A percentile compares a stretch with the other conserved stretches of the same genome.
Conservation (phyloP, 2,329 filamentous ascomycete genomes). For the Colletotrichum sp. region DNA sequence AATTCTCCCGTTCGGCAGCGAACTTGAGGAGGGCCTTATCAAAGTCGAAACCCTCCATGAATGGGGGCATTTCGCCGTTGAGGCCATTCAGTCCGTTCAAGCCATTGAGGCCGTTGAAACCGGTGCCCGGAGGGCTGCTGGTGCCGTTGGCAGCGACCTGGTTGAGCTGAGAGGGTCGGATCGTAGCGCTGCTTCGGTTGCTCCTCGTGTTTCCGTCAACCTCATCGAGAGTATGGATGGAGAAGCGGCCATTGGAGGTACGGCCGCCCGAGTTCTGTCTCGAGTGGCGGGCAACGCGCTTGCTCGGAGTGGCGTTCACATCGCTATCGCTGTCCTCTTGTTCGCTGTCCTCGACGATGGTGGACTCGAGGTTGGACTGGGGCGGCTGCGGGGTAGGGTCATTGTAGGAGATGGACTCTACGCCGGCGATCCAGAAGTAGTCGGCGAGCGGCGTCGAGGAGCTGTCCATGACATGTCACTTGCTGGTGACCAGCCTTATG, state of each 20-base stretch:
- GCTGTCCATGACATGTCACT: slow-evolving; percentile 61
- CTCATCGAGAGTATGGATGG: slow-evolving; percentile 63
- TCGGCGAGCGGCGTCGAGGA: slow-evolving; percentile 71
- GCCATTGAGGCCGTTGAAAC: slow-evolving; percentile 23
- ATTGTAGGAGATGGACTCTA: slow-evolving; percentile 71
- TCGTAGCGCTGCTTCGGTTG: slow-evolving; percentile 71
- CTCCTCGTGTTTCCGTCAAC: slow-evolving; percentile 62
- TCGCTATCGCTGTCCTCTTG: slow-evolving; percentile 46
- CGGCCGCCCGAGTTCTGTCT: slow-evolving; percentile 65
- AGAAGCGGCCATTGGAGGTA: slow-evolving; percentile 59
- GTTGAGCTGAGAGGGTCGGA: slow-evolving; percentile 48
- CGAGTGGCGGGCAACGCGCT: slow-evolving; percentile 59
- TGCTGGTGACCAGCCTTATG: slow-evolving; percentile 20
- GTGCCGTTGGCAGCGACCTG: slow-evolving; percentile 19
- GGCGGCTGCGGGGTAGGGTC: slow-evolving; percentile 48
- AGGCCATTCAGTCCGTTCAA: slow-evolving; percentile 33
- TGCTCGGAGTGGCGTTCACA: slow-evolving; percentile 29
- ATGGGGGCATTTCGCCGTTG: slow-evolving; percentile 6
- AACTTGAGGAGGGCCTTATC: slow-evolving; percentile 94
- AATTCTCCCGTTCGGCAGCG: slow-evolving; percentile 91
- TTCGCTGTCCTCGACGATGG: slow-evolving; percentile 69
- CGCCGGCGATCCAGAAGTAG: slow-evolving; percentile 78
- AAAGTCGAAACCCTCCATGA: slow-evolving; percentile 74
- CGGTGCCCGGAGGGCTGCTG: slow-evolving; percentile 24
- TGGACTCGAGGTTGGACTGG: slow-evolving; percentile 54